phyloP scores from a whole-genome alignment of 1,284 basidiomycete species.

The Athelia sp. region DNA sequence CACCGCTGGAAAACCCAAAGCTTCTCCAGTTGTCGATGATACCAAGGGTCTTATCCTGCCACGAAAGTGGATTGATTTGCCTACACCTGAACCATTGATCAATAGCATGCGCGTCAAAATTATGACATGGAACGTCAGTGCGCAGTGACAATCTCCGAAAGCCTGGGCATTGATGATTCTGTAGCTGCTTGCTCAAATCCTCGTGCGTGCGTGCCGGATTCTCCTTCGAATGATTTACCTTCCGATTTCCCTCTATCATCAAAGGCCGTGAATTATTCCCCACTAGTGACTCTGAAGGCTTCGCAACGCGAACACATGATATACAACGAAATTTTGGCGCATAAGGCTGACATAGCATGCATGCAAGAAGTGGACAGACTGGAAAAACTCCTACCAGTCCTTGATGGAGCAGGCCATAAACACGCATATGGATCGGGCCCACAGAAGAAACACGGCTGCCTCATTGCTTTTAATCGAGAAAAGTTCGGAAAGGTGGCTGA shows the following conservation, averaged over 20 bases:
- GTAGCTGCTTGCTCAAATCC: slow-evolving; percentile 71
- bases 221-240: slow-evolving; percentile 2
- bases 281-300: slow-evolving; percentile 75
- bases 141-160: slow-evolving; percentile 8
- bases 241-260: not conserved
- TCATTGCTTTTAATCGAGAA: slow-evolving; percentile 64
- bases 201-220: slow-evolving; percentile 59
- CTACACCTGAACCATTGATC: slow-evolving; percentile 11
- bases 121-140: slow-evolving; percentile 77
- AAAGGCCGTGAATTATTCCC: slow-evolving; percentile 83
- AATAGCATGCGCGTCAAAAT: slow-evolving; percentile 37
- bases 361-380: slow-evolving; percentile 78
- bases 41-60: slow-evolving; percentile 33
- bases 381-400: slow-evolving; percentile 57
- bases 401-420: slow-evolving; percentile 56
- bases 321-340: slow-evolving; percentile 62
- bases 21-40: slow-evolving; percentile 6
- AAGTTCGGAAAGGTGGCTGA: slow-evolving; percentile 44
- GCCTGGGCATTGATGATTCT: slow-evolving; percentile 10
- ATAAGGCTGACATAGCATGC: slow-evolving; percentile 74
- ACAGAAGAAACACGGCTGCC: slow-evolving; percentile 78
- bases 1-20: not conserved
- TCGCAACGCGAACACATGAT: slow-evolving; percentile 71
- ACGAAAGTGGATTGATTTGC: slow-evolving; percentile 49
- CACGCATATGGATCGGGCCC: slow-evolving; percentile 62